Evolutionary conservation across 1,284 basidiomycete genomes (phyloP), one percentile per base, ranked within the genome.

Genomic region (Agaricales sp.): DNA sequence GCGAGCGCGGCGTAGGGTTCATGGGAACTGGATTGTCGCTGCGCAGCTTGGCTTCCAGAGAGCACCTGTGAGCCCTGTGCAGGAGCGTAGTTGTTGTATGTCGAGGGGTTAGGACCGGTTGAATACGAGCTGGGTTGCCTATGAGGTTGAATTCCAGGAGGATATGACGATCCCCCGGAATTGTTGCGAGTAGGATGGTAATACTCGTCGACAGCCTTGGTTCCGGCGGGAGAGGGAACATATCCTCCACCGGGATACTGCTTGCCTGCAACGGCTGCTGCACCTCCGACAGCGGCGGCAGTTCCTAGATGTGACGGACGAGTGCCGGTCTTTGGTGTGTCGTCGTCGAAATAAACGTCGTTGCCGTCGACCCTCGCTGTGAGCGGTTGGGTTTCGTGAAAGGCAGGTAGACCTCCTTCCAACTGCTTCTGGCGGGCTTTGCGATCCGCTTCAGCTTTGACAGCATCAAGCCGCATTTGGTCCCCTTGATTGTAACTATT

Each of bases 391-490:
- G 69, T 71, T 60, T 89, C 87, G 41, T 78, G 68, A 67, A 91
- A 87, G 4, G 82, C 75, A 16, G 87, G 86, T 0, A 91, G 63
- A 16, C 87, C 87, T 49, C 69, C 67, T 63, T 87, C 85, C n/a
- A 67, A 66, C 51, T 67, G 66, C 23, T 74, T 74, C 59, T 81
- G 80, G 24, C 72, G 71, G 2, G 80, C 80, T 61, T 89, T 90
- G 52, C 87, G 75, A 54, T 89, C 86, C 3, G 77, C 80, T 61
- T 91, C 88, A 11, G 85, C 85, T 58, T 86, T 88, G 57, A 91
- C 77, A 16, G 87, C 87, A 55, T 88, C 85, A 52, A 90, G 64
- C 18, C 84, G 80, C 72, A 87, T 67, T 61, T 77, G 77, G 1
- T 89, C 83, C 8, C 8, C 39, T 3, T 60, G 52, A 22, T 55